A percentile compares a stretch with the other conserved stretches of the same genome.
These are phyloP conservation scores for Globisporangium mamillatum DNA, from an alignment of 352 stramenopile genomes.

Conservation along the genomic window DNA sequence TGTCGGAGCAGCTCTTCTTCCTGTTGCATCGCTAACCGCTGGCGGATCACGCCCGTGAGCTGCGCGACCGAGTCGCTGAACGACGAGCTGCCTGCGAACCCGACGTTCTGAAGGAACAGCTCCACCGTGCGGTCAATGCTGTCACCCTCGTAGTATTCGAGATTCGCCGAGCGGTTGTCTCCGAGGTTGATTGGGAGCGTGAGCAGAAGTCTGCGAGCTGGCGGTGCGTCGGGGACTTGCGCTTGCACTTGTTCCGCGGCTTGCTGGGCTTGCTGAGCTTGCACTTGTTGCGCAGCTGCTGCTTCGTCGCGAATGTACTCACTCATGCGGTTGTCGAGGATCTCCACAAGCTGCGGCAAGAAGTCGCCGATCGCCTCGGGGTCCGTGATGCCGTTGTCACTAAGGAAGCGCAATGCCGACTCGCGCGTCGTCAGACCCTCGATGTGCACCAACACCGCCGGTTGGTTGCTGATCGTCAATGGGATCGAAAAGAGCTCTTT, in stretches of 20 bases:
- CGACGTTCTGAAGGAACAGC: constrained; percentile 51
- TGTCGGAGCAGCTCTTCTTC: constrained; percentile 19
- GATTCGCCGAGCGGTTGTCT: constrained; percentile 37
- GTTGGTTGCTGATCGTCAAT: constrained; percentile 49
- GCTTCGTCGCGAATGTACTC: constrained; percentile 43
- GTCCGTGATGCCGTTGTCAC: constrained; percentile 53
- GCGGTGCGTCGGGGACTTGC: not conserved
- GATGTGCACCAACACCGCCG: constrained; percentile 55
- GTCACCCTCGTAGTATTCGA: constrained; percentile 76
- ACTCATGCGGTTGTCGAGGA: constrained; percentile 54
- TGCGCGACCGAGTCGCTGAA: constrained; percentile 45
- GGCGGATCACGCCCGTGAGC: constrained; percentile 37
- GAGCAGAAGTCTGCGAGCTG: constrained; percentile 33
- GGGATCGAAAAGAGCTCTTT: constrained; percentile 69
- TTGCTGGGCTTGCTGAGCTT: constrained; percentile 2
- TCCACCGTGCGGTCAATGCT: constrained; percentile 64
- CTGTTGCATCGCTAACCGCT: constrained; percentile 24
- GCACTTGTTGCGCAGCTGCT: constrained; percentile 2
- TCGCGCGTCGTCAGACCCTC: constrained; percentile 59
- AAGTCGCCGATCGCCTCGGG: constrained; percentile 32
- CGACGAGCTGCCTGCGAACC: constrained; percentile 33
- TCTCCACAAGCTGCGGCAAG: constrained; percentile 50
- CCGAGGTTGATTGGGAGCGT: constrained; percentile 51
- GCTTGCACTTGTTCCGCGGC: constrained; percentile 5
- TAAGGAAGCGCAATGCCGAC: constrained; percentile 56